Evolutionary conservation across 257 asterid genomes (phyloP).

Genomic region (Solanum rostratum): DNA sequence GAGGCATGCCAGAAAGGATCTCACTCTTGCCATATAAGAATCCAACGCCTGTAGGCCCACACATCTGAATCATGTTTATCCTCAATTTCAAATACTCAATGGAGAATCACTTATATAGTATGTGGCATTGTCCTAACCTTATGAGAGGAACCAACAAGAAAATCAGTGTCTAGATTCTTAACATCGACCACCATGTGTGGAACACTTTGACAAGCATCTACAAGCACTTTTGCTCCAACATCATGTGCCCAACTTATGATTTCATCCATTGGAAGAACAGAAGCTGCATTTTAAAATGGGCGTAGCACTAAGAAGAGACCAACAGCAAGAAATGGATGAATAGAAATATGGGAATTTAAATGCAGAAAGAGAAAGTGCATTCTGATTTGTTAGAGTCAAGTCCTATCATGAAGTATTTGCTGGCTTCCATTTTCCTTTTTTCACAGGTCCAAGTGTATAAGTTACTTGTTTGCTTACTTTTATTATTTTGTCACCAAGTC

Average conservation of each 20-base stretch:
- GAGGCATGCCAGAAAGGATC: conserved; percentile 79
- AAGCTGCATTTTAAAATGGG: conserved; percentile 43
- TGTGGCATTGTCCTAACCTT: conserved; percentile 50
- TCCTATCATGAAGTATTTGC: background rate
- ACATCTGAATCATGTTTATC: conserved; percentile 93
- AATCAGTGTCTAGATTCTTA: conserved; percentile 65
- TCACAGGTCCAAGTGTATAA: background rate
- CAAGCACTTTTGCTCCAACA: conserved; percentile 86
- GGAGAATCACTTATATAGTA: conserved; percentile 13
- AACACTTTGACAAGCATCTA: conserved; percentile 99
- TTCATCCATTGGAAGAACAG: conserved; percentile 73
- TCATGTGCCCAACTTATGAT: conserved; percentile 80
- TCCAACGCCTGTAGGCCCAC: conserved; percentile 99
- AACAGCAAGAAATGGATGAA: background rate
- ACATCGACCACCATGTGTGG: conserved; percentile 96
- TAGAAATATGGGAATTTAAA: background rate
- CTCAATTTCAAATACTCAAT: conserved; percentile 33
- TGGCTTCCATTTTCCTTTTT: background rate
- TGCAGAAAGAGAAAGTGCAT: background rate
- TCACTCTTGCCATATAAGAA: conserved; percentile 82
- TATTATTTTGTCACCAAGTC: background rate
- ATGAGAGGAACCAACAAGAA: conserved; percentile 95
- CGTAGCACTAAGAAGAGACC: background rate
- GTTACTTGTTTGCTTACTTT: background rate
- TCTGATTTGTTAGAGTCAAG: background rate